Evolutionary conservation across 2,329 filamentous ascomycete species (phyloP), one percentile per base, ranked within the genome.

Genomic region (Arthrobotrys megalospora): DNA sequence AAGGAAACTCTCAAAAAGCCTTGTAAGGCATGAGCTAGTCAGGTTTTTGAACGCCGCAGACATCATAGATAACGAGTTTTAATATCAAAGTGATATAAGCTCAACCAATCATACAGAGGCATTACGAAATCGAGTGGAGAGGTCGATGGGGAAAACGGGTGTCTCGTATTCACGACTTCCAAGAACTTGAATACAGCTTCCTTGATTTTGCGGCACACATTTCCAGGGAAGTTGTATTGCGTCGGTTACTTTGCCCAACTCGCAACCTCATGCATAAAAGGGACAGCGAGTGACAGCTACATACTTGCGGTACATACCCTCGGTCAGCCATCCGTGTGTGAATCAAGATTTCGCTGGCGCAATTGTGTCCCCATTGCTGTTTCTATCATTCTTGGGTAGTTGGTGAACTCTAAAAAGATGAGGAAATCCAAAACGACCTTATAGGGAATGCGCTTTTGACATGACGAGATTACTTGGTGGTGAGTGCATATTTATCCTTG

Each of bases 11-110:
- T 45, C 55, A 47, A 58, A 68, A 71, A 77, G 73, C 73, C 73
- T 70, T 77, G 73, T 77, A 77, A 77, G 73, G 73, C 73, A 66
- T 34, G 43, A 60, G 60, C 73, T 77, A 71, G 66, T 70, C 52
- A 38, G 60, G 58, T 58, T 64, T 69, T 10, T 19, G 19, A 66
- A 66, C 60, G 65, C 73, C 66, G 73, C 73, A 64, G 60, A 71
- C 60, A 76, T 69, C 65, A 70, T 77, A 58, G 66, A 71, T 77
- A 65, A 52, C 65, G 43, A n/a, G 43, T 43, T 36, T 76, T 58
- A 58, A 69, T 47, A 53, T 58, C 34, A 62, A 50, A 60, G 58
- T 43, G 36, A 70, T 66, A 47, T 66, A 34, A 67, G 32, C 55
- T 50, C 50, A 71, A 50, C 66, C 73, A 77, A 77, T 77, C 66